Evolutionary conservation across 352 stramenopile species (phyloP).

Genomic region (Globisporangium takayamanum): DNA sequence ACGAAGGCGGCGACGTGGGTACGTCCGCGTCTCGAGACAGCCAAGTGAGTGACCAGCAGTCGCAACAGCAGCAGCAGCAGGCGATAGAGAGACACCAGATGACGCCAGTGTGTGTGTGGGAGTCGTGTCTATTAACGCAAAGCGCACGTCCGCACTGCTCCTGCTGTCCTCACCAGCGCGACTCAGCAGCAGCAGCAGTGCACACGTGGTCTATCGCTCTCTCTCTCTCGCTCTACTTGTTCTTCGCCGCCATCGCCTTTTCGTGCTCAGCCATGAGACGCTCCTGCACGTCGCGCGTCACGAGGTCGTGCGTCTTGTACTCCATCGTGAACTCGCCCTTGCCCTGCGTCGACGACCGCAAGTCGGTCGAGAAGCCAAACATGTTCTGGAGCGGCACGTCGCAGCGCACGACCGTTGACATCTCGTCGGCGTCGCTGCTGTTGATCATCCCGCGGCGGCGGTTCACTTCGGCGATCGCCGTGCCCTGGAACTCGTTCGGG

Average conservation of each 20-base stretch:
- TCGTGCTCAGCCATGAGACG: constrained; percentile 94
- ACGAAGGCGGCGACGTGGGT: too few species aligned
- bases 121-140: too few species aligned
- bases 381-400: constrained; percentile 97
- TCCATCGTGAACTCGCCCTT: constrained; percentile 99
- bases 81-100: too few species aligned
- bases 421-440: constrained; percentile 93
- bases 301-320: constrained; percentile 95
- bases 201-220: background rate
- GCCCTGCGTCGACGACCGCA: constrained; percentile 93
- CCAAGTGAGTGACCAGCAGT: too few species aligned
- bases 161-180: too few species aligned
- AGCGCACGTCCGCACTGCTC: too few species aligned
- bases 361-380: constrained; percentile 98
- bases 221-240: constrained; percentile 43
- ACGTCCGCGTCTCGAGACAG: too few species aligned
- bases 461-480: constrained; percentile 92
- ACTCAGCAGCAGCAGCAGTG: too few species aligned
- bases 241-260: constrained; percentile 76
- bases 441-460: constrained; percentile 94
- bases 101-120: too few species aligned
- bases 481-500: constrained; percentile 95
- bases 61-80: too few species aligned
- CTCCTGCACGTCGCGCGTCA: constrained; percentile 91
- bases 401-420: constrained; percentile 88